Percentiles rank a stretch among this genome's conserved stretches.
These are phyloP conservation scores for Cicer pinnatifidum DNA, from an alignment of 306 rosid species.

Conservation along the genomic window DNA sequence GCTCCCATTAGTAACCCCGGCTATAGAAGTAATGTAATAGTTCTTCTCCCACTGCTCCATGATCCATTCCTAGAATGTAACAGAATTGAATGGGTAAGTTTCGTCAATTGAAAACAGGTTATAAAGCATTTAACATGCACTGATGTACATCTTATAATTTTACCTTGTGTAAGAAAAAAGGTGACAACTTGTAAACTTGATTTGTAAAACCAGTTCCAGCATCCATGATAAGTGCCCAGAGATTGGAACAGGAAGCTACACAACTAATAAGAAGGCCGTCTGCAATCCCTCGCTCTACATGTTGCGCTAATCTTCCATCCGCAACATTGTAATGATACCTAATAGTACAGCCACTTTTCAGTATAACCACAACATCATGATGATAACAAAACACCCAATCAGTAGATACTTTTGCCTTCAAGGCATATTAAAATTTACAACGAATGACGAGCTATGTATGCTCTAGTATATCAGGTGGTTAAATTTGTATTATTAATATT, in stretches of 20 bases:
- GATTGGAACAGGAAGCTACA: conserved; percentile 93
- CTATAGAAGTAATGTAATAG: conserved; percentile 56
- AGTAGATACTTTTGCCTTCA: conserved; percentile 5
- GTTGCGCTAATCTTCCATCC: conserved; percentile 84
- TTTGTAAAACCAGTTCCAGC: conserved; percentile 89
- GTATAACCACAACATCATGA: conserved; percentile 29
- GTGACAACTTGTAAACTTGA: conserved; percentile 88
- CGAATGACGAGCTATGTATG: neutral
- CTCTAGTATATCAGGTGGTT: neutral
- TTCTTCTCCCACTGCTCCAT: conserved; percentile 61
- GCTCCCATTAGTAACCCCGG: conserved; percentile 69
- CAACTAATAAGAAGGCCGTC: conserved; percentile 96
- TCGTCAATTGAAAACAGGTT: conserved; percentile 22
- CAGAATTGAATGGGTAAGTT: neutral
- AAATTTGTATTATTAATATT: neutral
- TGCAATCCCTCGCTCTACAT: conserved; percentile 90
- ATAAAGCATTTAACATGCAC: conserved; percentile 32
- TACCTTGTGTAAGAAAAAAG: conserved; percentile 92
- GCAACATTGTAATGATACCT: conserved; percentile 98
- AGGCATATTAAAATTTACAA: neutral
- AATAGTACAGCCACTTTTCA: conserved; percentile 35
- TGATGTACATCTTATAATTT: conserved; percentile 44
- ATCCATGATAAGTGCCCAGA: conserved; percentile 99
- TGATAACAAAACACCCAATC: conserved; percentile 48
- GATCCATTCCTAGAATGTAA: conserved; percentile 55